Percentiles rank a stretch among this genome's conserved stretches.
These are phyloP conservation scores for Fusarium haematococcum DNA, from an alignment of 2,329 filamentous ascomycete genomes.

Conservation along the genomic window DNA sequence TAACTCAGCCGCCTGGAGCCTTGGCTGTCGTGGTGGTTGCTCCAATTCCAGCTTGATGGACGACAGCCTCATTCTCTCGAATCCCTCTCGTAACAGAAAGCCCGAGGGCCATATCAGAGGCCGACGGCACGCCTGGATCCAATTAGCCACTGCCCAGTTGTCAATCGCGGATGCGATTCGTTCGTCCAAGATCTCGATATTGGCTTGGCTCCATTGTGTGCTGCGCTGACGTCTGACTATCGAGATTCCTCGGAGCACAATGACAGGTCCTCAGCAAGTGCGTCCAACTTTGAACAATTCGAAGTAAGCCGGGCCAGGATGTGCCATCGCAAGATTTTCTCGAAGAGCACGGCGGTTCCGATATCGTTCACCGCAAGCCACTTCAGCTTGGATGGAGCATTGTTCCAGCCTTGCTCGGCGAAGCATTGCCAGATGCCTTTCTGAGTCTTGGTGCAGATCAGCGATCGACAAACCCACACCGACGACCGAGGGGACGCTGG, in stretches of 20 bases:
- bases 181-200: background rate
- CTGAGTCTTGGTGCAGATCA: constrained; percentile 27
- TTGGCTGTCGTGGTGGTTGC: background rate
- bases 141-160: background rate
- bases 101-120: background rate
- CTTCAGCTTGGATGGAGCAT: background rate
- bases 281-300: background rate
- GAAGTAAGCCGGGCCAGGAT: background rate
- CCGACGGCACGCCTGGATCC: background rate
- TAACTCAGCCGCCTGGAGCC: constrained; percentile 1
- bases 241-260: background rate
- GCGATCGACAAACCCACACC: constrained; percentile 21
- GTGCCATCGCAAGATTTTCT: background rate
- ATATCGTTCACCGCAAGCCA: background rate
- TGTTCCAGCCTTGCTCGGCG: background rate
- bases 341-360: background rate
- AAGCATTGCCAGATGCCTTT: background rate
- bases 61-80: constrained; percentile 9
- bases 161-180: background rate
- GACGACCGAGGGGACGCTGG: background rate
- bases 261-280: background rate
- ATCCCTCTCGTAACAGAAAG: background rate
- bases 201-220: background rate
- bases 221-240: background rate
- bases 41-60: background rate